Evolutionary conservation across 2,329 filamentous ascomycete species (phyloP).

Genomic region (Onygena corvina): DNA sequence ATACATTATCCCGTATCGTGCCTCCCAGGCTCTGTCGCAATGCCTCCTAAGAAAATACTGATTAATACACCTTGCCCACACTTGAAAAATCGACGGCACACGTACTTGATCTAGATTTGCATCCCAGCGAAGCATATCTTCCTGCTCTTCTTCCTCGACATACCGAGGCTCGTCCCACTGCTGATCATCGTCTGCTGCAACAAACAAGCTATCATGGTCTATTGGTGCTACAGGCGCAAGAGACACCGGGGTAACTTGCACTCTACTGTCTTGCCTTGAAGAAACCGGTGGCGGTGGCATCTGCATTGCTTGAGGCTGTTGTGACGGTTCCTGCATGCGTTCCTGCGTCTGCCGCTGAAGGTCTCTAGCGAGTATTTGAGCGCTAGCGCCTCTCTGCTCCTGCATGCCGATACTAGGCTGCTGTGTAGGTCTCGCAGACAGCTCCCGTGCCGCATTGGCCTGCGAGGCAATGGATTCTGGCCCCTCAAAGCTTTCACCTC

Average conservation of each 20-base stretch:
- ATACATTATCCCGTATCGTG: constrained; percentile 27
- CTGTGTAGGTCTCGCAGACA: constrained; percentile 29
- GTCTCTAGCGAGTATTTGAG: not conserved
- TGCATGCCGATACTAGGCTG: not conserved
- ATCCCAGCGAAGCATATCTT: constrained; percentile 53
- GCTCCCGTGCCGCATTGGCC: constrained; percentile 28
- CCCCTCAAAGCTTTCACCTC: constrained; percentile 41
- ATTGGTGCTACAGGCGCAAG: constrained; percentile 2
- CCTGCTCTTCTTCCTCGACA: constrained; percentile 36
- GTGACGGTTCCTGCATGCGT: not conserved
- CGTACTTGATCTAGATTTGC: constrained; percentile 41
- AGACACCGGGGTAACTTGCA: not conserved
- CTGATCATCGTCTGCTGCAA: constrained; percentile 46
- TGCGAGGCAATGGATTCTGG: constrained; percentile 29
- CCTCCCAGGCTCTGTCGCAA: constrained; percentile 22
- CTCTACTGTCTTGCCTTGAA: not conserved
- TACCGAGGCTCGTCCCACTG: constrained; percentile 50
- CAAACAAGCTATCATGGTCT: constrained; percentile 44
- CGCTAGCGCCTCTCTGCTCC: not conserved
- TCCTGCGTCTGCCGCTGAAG: not conserved
- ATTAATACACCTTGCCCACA: not conserved
- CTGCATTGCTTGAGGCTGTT: not conserved
- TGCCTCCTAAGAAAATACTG: constrained; percentile 20
- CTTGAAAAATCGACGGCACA: constrained; percentile 4
- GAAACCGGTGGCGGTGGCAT: not conserved